Evolutionary conservation across 2,329 filamentous ascomycete species (phyloP).

Genomic region (Stagonosporopsis cucurbitacearum): DNA sequence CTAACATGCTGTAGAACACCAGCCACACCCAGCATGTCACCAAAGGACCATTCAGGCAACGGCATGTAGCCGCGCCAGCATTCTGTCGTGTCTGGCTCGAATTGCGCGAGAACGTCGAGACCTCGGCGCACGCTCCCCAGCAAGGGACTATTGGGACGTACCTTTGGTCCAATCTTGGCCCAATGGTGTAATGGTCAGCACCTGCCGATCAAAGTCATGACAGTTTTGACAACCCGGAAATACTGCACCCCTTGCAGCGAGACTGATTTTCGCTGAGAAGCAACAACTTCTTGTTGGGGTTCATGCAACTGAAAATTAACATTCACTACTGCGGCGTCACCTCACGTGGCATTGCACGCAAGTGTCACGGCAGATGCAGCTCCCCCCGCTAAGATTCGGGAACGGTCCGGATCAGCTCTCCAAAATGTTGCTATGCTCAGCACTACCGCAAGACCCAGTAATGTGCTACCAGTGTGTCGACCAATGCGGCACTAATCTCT

Average conservation of each 20-base stretch:
- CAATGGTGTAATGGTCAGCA: background rate
- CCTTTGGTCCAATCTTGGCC: conserved; percentile 1
- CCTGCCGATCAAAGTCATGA: background rate
- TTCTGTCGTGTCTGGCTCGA: conserved; percentile 9
- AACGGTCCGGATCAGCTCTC: background rate
- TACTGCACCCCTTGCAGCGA: background rate
- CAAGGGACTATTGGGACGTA: conserved; percentile 5
- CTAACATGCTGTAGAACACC: conserved; percentile 8
- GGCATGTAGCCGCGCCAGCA: background rate
- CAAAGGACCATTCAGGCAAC: background rate
- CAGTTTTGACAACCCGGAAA: background rate
- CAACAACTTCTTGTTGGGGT: background rate
- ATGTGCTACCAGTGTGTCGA: conserved; percentile 17
- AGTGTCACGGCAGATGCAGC: conserved; percentile 1
- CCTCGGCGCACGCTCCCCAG: background rate
- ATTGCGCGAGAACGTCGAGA: background rate
- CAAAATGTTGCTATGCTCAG: conserved; percentile 5
- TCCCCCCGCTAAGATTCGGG: background rate
- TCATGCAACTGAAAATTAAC: background rate
- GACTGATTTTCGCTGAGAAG: background rate
- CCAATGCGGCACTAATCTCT: conserved; percentile 15
- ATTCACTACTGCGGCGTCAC: conserved; percentile 11
- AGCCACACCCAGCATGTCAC: background rate
- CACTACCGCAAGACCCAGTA: conserved; percentile 1
- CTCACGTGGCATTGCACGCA: conserved; percentile 7